Percentiles rank a stretch among this genome's conserved stretches.
Evolutionary conservation across 2,329 filamentous ascomycete genomes (phyloP).

Genomic region (Beauveria bassiana): DNA sequence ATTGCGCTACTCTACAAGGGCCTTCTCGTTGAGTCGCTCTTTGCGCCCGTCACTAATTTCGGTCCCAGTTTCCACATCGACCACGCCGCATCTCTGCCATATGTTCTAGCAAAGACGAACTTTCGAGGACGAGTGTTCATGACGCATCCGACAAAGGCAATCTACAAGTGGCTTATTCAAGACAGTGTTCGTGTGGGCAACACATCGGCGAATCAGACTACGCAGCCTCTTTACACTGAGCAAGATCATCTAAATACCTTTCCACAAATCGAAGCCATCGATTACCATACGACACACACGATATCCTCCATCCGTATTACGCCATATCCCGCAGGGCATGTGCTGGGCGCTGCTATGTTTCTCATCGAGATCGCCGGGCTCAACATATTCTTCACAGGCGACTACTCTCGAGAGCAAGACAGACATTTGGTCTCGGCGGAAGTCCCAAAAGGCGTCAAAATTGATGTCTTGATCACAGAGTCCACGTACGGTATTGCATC

Average conservation of each 20-base stretch:
- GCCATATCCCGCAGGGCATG: constrained; percentile 92
- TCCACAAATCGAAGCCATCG: constrained; percentile 90
- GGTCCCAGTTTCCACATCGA: constrained; percentile 83
- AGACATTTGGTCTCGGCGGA: constrained; percentile 90
- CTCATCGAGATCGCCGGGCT: constrained; percentile 93
- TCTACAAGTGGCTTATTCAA: constrained; percentile 99
- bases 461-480: constrained; percentile 95
- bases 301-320: constrained; percentile 96
- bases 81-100: constrained; percentile 96
- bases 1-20: constrained; percentile 2
- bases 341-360: constrained; percentile 98
- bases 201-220: constrained; percentile 52
- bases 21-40: background rate
- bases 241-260: constrained; percentile 92
- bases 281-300: constrained; percentile 96
- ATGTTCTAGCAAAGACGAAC: constrained; percentile 95
- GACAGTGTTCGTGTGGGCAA: constrained; percentile 88
- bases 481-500: constrained; percentile 95
- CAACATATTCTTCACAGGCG: constrained; percentile 94
- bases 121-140: constrained; percentile 96
- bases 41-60: constrained; percentile 4
- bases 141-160: constrained; percentile 98
- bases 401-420: constrained; percentile 94
- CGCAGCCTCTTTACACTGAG: constrained; percentile 85
- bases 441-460: constrained; percentile 79